Evolutionary conservation across 805 yeast genomes (phyloP), one percentile per base, ranked within the genome.

Genomic region (Pichia rugopelliculosa): DNA sequence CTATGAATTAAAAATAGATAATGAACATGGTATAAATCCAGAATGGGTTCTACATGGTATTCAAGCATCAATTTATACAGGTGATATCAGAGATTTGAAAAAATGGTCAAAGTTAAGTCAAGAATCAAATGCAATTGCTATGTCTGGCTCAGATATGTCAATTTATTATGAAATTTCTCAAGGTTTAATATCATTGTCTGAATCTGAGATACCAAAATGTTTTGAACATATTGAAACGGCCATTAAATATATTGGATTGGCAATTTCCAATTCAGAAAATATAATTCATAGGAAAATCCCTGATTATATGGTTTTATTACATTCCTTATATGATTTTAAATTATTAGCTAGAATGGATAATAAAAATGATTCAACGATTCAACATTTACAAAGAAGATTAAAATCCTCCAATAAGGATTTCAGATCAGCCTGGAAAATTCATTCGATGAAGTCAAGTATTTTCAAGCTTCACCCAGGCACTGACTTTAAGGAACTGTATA

Each of bases 21-120:
- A 49, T 15, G 57, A 68, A 57, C 34, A 45, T 20, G 46, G 27
- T 1, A 46, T 56, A 11, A 48, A 55, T 1, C 62, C 74, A 12
- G 84, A 78, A 3, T 82, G 87, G 82, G 65, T 81, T 3, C 66
- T 75, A 49, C 73, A 83, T 40, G 97, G 90, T 0, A 64, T 88
- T 3, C 86, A 84, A 50, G 84, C 96, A 0, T 77, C 96, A 0
- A 77, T 87, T 56, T 71, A 79, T 22, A 71, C 80, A 1, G 88
- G 89, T 0, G 76, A 79, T 36, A 55, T 75, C 36, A 59, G 61
- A 0, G 71, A 72, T 12, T 61, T 89, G 2, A 59, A 61, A 9
- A 68, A 71, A 39, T 89, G 96, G 96, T 64, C 80, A 1, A 57
- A 67, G 17, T 63, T 72, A 13, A 66, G 84, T 5, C 82, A 80